A percentile compares a stretch with the other conserved stretches of the same genome.
Evolutionary conservation across 192 early-diverging fungal species (phyloP).

Genomic region (Coemansia sp.): DNA sequence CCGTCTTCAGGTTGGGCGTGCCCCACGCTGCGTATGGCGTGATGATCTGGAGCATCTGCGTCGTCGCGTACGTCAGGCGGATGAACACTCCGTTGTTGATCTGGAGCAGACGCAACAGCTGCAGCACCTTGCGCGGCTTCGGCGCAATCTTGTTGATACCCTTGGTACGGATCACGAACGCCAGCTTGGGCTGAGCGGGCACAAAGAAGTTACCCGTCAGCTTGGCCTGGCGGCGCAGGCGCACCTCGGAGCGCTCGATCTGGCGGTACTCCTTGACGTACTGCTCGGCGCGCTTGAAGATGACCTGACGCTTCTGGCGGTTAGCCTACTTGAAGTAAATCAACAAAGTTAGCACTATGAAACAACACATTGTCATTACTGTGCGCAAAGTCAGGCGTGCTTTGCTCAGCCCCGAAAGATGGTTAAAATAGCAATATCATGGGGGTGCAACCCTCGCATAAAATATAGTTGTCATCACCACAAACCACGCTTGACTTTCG

Average conservation of each 20-base stretch:
- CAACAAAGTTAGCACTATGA: neutral
- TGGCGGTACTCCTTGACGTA: constrained; percentile 97
- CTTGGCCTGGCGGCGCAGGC: constrained; percentile 92
- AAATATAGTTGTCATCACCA: constrained; percentile 47
- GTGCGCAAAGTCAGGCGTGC: neutral
- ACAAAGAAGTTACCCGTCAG: constrained; percentile 90
- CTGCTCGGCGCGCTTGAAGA: constrained; percentile 99
- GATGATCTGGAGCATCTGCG: constrained; percentile 97
- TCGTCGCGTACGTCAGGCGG: constrained; percentile 92
- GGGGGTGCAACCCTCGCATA: constrained; percentile 49
- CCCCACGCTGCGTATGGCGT: constrained; percentile 92
- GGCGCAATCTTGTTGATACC: constrained; percentile 99
- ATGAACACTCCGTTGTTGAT: constrained; percentile 99
- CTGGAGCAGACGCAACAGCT: constrained; percentile 97
- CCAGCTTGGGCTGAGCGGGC: constrained; percentile 92
- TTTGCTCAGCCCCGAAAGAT: constrained; percentile 82
- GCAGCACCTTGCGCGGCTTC: constrained; percentile 99
- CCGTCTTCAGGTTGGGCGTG: constrained; percentile 97
- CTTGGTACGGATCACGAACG: constrained; percentile 98
- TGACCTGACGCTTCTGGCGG: constrained; percentile 80
- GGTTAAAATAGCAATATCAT: constrained; percentile 57
- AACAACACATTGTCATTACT: neutral
- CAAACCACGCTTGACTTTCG: constrained; percentile 13
- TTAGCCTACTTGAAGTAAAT: constrained; percentile 40
- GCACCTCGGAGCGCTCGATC: constrained; percentile 85